These are phyloP conservation scores for Camellia lanceoleosa DNA, from an alignment of 148 eudicot species.

Conservation along the genomic window DNA sequence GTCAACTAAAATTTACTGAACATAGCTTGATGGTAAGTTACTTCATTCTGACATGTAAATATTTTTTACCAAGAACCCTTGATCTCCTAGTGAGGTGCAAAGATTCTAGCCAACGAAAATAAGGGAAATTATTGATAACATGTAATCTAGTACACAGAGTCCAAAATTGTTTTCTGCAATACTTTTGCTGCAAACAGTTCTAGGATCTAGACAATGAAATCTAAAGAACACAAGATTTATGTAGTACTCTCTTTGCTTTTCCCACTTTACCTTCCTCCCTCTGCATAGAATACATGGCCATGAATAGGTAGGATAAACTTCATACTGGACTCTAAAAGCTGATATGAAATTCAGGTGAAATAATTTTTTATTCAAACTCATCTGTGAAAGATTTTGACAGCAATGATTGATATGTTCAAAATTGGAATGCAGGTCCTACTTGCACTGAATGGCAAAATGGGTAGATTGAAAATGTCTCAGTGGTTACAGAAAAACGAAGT, in stretches of 20 bases:
- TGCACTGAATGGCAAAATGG: constrained; percentile 69
- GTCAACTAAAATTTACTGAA: constrained; percentile 43
- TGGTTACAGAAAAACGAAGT: constrained; percentile 70
- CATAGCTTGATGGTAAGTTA: constrained; percentile 55
- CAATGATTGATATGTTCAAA: not conserved
- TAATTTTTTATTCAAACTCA: not conserved
- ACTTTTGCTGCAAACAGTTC: not conserved
- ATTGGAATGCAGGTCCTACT: constrained; percentile 64
- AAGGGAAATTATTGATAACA: not conserved
- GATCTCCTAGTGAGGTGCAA: not conserved
- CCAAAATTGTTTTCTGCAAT: not conserved
- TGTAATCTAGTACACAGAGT: not conserved
- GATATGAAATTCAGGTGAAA: not conserved
- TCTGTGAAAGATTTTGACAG: not conserved
- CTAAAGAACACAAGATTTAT: not conserved
- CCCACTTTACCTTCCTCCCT: not conserved
- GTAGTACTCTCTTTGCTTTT: not conserved
- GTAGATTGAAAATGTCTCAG: constrained; percentile 53
- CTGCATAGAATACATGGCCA: not conserved
- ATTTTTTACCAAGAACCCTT: not conserved
- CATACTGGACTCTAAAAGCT: not conserved
- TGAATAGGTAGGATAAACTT: not conserved
- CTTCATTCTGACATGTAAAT: not conserved
- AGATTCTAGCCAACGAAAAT: no score
- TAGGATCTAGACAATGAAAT: not conserved